Evolutionary conservation across 768 basidiomycete species (phyloP), one percentile per base, ranked within the genome.

Genomic region (Suillus bovinus): DNA sequence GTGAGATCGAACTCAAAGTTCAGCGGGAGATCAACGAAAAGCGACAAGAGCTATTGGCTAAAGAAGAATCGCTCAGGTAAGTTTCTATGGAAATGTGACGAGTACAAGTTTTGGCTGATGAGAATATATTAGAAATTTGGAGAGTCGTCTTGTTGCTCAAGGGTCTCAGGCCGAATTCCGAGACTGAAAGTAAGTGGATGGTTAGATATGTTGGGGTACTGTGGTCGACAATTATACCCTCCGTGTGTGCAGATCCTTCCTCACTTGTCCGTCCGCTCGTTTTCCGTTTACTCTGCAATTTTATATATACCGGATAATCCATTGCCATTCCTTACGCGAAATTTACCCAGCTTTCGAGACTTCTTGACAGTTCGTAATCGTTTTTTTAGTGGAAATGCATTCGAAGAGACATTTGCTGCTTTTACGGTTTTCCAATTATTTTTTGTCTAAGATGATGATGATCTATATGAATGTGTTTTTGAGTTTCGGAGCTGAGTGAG

Each of bases 11-110:
- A 76, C 85, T 98, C 76, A 96, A 94, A 76, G 94, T 98, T 33
- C 96, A 98, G 77, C 86, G 97, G 55, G 97, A 99, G 81, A 94
- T 99, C 77, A 93, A 92, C 73, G 93, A 99, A 82, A 96, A 96
- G 81, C 84, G 95, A 71, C 96, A 99, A 74, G 96, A 99, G 73
- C 79, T 99, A 64, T 79, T 97, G 70, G 97, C 96, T 44, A 97
- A 96, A 76, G 96, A 97, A 75, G 96, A 97, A 76, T 91, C 92
- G 49, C 90, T 94, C 70, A 86, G 91, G 90, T 91, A 64, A 10
- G 33, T 22, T 56, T 52, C 11, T 22, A 44, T 27, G 56, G 34
- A 17, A 27, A 41, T 63, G 13, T 62, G 49, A 31, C n/a, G 34
- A 46, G 49, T 59, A 61, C 59, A 63, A 61, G 24, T 62, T 16